Evolutionary conservation across 768 basidiomycete species (phyloP).

Genomic region (Exsudoporus frostii): DNA sequence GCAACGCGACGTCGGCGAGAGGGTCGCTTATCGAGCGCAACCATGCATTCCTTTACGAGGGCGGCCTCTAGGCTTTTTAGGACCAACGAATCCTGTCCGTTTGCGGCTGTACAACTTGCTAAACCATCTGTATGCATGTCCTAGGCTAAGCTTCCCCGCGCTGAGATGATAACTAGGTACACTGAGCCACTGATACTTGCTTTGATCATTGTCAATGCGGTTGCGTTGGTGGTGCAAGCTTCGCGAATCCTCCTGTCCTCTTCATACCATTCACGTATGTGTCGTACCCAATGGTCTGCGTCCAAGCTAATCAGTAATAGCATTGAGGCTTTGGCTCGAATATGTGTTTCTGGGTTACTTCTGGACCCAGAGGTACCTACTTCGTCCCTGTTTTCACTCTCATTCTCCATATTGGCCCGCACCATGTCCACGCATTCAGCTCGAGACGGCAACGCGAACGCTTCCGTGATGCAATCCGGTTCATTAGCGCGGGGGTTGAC

Average conservation of each 20-base stretch:
- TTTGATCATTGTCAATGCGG: slow-evolving; percentile 80
- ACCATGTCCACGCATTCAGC: slow-evolving; percentile 26
- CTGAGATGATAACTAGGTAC: slow-evolving; percentile 45
- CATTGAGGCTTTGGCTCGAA: slow-evolving; percentile 82
- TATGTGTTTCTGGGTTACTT: slow-evolving; percentile 84
- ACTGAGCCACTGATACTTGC: slow-evolving; percentile 84
- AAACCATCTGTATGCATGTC: slow-evolving; percentile 59
- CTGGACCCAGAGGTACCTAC: slow-evolving; percentile 76
- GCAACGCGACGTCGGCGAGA: slow-evolving; percentile 25
- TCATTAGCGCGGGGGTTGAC: slow-evolving; percentile 45
- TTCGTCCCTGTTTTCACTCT: slow-evolving; percentile 44
- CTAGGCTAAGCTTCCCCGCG: background rate
- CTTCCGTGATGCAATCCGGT: slow-evolving; percentile 23
- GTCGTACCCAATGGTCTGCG: slow-evolving; percentile 23
- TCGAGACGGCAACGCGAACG: slow-evolving; percentile 25
- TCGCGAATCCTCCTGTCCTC: slow-evolving; percentile 58
- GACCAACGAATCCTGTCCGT: slow-evolving; percentile 63
- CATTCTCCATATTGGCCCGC: slow-evolving; percentile 27
- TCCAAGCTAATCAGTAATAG: slow-evolving; percentile 36
- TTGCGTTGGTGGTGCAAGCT: slow-evolving; percentile 79
- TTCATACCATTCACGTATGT: slow-evolving; percentile 82
- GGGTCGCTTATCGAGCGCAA: slow-evolving; percentile 40
- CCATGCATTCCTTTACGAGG: slow-evolving; percentile 61
- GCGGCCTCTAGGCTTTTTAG: slow-evolving; percentile 73
- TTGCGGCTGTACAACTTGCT: slow-evolving; percentile 64